Conservation (phyloP, 805 yeast genomes). For the Crinitomyces ghanaensis region DNA sequence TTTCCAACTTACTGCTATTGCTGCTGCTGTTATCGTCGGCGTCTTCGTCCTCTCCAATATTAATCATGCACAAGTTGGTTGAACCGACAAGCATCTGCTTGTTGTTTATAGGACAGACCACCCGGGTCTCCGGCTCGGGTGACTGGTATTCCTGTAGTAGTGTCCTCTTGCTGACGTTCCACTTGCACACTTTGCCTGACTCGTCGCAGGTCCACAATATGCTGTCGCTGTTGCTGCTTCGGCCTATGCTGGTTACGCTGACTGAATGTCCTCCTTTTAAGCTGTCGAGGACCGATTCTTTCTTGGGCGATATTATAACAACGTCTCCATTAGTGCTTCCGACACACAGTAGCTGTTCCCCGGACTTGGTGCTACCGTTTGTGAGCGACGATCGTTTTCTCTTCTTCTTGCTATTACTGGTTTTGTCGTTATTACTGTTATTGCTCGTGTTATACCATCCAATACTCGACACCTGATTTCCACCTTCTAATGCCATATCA, state of each 20-base stretch:
- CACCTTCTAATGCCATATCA: constrained; percentile 43
- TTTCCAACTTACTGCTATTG: constrained; percentile 1
- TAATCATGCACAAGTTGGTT: constrained; percentile 48
- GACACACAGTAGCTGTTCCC: constrained; percentile 41
- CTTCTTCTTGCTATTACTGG: constrained; percentile 18
- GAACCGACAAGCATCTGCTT: constrained; percentile 57
- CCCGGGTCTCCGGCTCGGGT: constrained; percentile 10
- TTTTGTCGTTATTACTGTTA: constrained; percentile 3
- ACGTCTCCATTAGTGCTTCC: constrained; percentile 57
- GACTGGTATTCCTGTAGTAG: constrained; percentile 22
- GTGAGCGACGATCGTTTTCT: constrained; percentile 20
- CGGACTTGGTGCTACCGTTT: constrained; percentile 6
- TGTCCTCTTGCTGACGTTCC: constrained; percentile 41
- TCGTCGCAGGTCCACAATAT: constrained; percentile 51
- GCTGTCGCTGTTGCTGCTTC: constrained; percentile 31
- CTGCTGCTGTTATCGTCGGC: constrained; percentile 24
- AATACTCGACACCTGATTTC: constrained; percentile 37
- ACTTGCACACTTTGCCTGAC: constrained; percentile 46
- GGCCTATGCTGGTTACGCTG: constrained; percentile 37
- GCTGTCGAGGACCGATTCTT: constrained; percentile 44
- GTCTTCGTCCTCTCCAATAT: too few species aligned
- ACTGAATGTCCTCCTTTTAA: constrained; percentile 36
- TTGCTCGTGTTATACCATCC: constrained; percentile 35
- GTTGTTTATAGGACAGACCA: constrained; percentile 23
- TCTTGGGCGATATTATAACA: constrained; percentile 55